Base-by-base conservation (phyloP, 352 stramenopile genomes). In the Pythium guiyangense region DNA sequence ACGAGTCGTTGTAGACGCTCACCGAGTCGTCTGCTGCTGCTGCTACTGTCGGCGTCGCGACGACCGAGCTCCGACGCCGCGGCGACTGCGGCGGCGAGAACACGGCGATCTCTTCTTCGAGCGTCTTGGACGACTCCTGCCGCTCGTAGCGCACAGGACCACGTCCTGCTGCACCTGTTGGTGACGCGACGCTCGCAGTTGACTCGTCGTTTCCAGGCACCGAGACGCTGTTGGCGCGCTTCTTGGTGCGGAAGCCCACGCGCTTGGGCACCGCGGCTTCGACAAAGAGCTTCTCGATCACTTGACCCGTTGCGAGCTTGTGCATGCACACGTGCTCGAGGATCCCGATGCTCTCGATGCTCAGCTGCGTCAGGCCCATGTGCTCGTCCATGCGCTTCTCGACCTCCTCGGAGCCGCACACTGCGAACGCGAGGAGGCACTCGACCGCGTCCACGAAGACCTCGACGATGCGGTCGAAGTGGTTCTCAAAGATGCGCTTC, bases 401-500 rank as follows among this genome's bases (percentile, higher is more conserved):
- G 2, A 88, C 64, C 40, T 89, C 79, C 20, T 91, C 80, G 17
- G 66, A 79, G 2, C 83, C 83, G 20, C 83, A 93, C 20, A 93
- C 75, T 0, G 80, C 79, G 65, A 94, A 94, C 6, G 84, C 84
- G 14, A 94, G 59, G 12, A 94, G 43, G 54, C 81, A 92, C 53
- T 94, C 84, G 9, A 94, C 81, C 1, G 77, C 79, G 52, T 93
- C 84, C 0, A 90, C 79, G 51, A 91, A 90, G 18, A 94, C 84
- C 17, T 91, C 81, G 9, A 88, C 67, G 46, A 92, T 84, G 51
- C 74, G 74, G 62, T 87, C 69, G 51, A 84, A 84, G 63, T 96
- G 73, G 54, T 75, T 62, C 60, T 88, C 70, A 57, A 97, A 58
- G 53, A 97, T 82, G 27, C 93, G 72, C 45, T 94, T 88, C 3